phyloP scores from a whole-genome alignment of 768 basidiomycete species.

The Boletus rex-veris region DNA sequence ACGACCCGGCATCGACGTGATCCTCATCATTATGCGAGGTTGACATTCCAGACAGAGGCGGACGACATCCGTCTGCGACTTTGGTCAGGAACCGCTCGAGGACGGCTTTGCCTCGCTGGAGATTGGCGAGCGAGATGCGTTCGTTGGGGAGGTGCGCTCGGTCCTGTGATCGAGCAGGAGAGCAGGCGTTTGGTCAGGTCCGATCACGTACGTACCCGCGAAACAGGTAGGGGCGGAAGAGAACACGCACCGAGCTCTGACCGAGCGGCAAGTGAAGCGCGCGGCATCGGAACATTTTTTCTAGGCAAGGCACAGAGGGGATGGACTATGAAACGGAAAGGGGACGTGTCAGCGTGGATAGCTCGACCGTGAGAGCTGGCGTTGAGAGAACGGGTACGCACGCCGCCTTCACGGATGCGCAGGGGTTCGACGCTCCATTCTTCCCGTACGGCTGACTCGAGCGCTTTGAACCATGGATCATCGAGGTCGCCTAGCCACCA shows the following conservation, averaged over 20 bases:
- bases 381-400: slow-evolving; percentile 35
- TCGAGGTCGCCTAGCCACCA: slow-evolving; percentile 96
- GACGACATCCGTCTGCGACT: slow-evolving; percentile 35
- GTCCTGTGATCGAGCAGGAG: slow-evolving; percentile 45
- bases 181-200: not conserved
- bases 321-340: slow-evolving; percentile 57
- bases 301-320: slow-evolving; percentile 89
- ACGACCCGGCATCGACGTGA: not conserved
- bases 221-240: too few species aligned
- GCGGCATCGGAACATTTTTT: slow-evolving; percentile 85
- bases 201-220: not conserved
- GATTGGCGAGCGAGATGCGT: slow-evolving; percentile 79
- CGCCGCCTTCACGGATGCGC: slow-evolving; percentile 91
- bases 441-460: slow-evolving; percentile 77
- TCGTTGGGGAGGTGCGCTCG: slow-evolving; percentile 95
- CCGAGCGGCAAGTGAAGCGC: slow-evolving; percentile 95
- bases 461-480: slow-evolving; percentile 79
- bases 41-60: too few species aligned
- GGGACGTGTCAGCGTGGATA: not conserved
- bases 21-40: too few species aligned
- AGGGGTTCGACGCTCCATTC: slow-evolving; percentile 88
- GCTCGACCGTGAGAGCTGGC: too few species aligned
- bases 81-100: slow-evolving; percentile 68
- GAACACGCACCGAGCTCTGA: slow-evolving; percentile 68
- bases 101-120: slow-evolving; percentile 73